A percentile compares a stretch with the other conserved stretches of the same genome.
Evolutionary conservation across 2,329 filamentous ascomycete species (phyloP).

Genomic region (Tolypocladium inflatum): DNA sequence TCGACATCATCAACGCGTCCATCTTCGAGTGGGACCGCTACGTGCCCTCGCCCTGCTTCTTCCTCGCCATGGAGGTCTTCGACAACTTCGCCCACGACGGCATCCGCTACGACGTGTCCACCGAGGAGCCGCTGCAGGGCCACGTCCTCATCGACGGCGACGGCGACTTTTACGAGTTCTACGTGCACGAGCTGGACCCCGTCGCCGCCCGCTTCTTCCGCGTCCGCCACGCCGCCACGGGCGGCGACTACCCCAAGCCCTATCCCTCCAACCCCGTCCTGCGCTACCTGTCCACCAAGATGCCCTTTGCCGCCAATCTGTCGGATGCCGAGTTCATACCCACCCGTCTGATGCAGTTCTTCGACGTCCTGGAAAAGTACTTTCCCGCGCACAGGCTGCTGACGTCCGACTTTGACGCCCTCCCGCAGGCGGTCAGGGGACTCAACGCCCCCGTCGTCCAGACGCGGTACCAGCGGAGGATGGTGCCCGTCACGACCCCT

Average conservation of each 20-base stretch:
- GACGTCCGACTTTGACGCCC: slow-evolving; percentile 79
- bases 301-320: slow-evolving; percentile 68
- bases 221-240: slow-evolving; percentile 70
- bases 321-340: slow-evolving; percentile 87
- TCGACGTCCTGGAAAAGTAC: slow-evolving; percentile 76
- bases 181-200: slow-evolving; percentile 70
- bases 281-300: slow-evolving; percentile 49
- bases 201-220: slow-evolving; percentile 73
- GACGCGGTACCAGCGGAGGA: slow-evolving; percentile 78
- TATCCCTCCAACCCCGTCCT: slow-evolving; percentile 44
- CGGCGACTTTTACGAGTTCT: slow-evolving; percentile 94
- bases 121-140: slow-evolving; percentile 77
- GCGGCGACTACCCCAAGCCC: slow-evolving; percentile 53
- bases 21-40: slow-evolving; percentile 90
- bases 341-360: slow-evolving; percentile 92
- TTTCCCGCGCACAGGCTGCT: slow-evolving; percentile 87
- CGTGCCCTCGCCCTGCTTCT: slow-evolving; percentile 91
- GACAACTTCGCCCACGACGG: slow-evolving; percentile 97
- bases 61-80: slow-evolving; percentile 94
- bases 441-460: slow-evolving; percentile 94
- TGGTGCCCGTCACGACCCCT: slow-evolving; percentile 82
- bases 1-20: slow-evolving; percentile 89
- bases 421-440: slow-evolving; percentile 75
- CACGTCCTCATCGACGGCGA: slow-evolving; percentile 74
- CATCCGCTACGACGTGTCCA: slow-evolving; percentile 78